Percentiles rank a stretch among this genome's conserved stretches.
These are phyloP conservation scores for Cladosporium austrohemisphaericum DNA, from an alignment of 2,329 filamentous ascomycete genomes.

Conservation along the genomic window DNA sequence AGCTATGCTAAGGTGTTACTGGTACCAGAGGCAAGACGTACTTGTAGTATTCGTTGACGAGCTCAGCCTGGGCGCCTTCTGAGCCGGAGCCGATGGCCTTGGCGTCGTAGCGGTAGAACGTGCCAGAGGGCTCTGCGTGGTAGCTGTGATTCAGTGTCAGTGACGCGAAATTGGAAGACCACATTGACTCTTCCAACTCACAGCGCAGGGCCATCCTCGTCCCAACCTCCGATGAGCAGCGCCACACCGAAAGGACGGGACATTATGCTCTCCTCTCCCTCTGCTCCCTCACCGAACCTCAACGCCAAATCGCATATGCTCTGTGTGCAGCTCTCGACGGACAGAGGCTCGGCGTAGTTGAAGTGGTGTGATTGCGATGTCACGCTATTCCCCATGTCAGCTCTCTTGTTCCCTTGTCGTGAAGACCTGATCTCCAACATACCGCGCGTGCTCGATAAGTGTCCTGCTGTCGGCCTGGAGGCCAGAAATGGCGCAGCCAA, in stretches of 20 bases:
- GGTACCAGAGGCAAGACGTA: neutral
- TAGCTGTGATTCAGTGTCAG: slow-evolving; percentile 53
- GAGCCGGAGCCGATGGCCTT: slow-evolving; percentile 98
- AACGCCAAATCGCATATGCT: slow-evolving; percentile 96
- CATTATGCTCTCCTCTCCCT: slow-evolving; percentile 94
- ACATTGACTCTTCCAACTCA: slow-evolving; percentile 44
- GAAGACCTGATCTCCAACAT: neutral
- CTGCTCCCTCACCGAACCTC: slow-evolving; percentile 93
- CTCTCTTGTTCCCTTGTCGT: neutral
- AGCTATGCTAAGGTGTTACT: neutral
- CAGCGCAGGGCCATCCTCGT: slow-evolving; percentile 93
- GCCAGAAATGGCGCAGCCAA: slow-evolving; percentile 97
- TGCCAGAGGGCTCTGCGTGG: slow-evolving; percentile 95
- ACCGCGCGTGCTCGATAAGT: slow-evolving; percentile 94
- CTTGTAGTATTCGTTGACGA: slow-evolving; percentile 99
- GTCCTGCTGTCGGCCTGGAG: slow-evolving; percentile 95
- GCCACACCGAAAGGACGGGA: slow-evolving; percentile 94
- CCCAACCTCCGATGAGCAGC: slow-evolving; percentile 90
- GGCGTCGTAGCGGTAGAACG: slow-evolving; percentile 98
- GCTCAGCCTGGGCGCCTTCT: slow-evolving; percentile 93
- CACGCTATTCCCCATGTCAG: slow-evolving; percentile 47
- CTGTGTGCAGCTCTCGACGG: slow-evolving; percentile 97
- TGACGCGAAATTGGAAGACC: too few species aligned
- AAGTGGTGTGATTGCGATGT: slow-evolving; percentile 96
- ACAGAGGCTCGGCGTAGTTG: slow-evolving; percentile 93